These are phyloP conservation scores for Populus tremula DNA, from an alignment of 345 rosid species.

Conservation along the genomic window DNA sequence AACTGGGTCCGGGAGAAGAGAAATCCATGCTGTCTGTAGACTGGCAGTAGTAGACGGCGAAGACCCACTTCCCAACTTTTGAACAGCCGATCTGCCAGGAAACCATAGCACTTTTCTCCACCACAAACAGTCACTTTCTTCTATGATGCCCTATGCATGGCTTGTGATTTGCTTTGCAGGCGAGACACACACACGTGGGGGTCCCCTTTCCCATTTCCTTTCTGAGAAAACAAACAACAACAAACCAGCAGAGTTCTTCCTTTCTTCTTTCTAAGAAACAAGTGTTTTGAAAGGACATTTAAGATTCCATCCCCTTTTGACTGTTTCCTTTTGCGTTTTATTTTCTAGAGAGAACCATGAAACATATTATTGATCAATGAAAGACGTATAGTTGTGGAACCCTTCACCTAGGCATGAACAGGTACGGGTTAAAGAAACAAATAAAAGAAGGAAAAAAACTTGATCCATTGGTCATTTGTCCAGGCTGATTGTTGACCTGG, in stretches of 20 bases:
- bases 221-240: background rate
- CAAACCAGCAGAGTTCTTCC: background rate
- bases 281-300: slow-evolving; percentile 12
- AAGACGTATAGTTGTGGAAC: background rate
- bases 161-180: background rate
- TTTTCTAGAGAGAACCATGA: slow-evolving; percentile 14
- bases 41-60: background rate
- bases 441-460: too few species aligned
- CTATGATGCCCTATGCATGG: background rate
- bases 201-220: slow-evolving; percentile 5
- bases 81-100: background rate
- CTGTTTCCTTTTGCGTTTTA: slow-evolving; percentile 15
- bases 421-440: too few species aligned
- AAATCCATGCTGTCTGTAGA: slow-evolving; percentile 2
- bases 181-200: background rate
- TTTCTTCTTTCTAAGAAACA: background rate
- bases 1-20: background rate
- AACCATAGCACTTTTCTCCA: background rate
- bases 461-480: too few species aligned
- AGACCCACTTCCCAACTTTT: background rate
- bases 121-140: background rate
- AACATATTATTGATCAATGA: background rate
- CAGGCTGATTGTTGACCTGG: too few species aligned
- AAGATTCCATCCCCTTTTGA: slow-evolving; percentile 35
- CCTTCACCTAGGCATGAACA: too few species aligned